Evolutionary conservation across 2,329 filamentous ascomycete genomes (phyloP).

Genomic region (Ustulina deusta): DNA sequence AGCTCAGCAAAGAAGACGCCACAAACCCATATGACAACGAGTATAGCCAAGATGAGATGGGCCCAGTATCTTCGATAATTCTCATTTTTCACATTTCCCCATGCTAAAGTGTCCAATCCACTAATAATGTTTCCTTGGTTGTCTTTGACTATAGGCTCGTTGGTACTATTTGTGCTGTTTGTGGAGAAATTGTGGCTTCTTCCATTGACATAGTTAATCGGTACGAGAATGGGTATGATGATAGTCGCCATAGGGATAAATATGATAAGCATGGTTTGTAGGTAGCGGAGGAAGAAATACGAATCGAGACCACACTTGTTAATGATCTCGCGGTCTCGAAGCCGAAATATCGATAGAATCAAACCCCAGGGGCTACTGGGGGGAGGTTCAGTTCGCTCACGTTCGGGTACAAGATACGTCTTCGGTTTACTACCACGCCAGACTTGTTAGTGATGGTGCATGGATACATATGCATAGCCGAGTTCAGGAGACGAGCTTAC

Average conservation of each 20-base stretch:
- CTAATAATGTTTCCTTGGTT: conserved; percentile 56
- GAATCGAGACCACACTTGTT: conserved; percentile 95
- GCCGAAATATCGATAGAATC: conserved; percentile 71
- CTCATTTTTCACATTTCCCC: conserved; percentile 81
- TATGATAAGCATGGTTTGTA: conserved; percentile 87
- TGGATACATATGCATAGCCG: neutral
- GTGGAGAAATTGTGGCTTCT: conserved; percentile 66
- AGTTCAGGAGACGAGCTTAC: conserved; percentile 60
- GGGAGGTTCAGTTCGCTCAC: conserved; percentile 82
- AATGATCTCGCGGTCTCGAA: conserved; percentile 84
- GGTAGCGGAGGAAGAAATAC: conserved; percentile 86
- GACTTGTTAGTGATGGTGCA: conserved; percentile 35
- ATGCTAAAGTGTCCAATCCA: conserved; percentile 85
- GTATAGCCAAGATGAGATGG: conserved; percentile 82
- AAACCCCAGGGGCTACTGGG: conserved; percentile 67
- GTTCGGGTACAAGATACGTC: conserved; percentile 87
- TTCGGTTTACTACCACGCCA: conserved; percentile 73
- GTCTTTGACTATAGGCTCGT: conserved; percentile 34
- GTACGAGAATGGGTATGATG: conserved; percentile 86
- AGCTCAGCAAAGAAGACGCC: conserved; percentile 89
- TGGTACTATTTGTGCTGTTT: conserved; percentile 36
- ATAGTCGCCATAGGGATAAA: conserved; percentile 85
- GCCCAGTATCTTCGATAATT: conserved; percentile 82
- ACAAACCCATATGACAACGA: conserved; percentile 86
- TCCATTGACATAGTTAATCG: conserved; percentile 83